Evolutionary conservation across 2,329 filamentous ascomycete species (phyloP).

Genomic region (Ampelomyces quisqualis): DNA sequence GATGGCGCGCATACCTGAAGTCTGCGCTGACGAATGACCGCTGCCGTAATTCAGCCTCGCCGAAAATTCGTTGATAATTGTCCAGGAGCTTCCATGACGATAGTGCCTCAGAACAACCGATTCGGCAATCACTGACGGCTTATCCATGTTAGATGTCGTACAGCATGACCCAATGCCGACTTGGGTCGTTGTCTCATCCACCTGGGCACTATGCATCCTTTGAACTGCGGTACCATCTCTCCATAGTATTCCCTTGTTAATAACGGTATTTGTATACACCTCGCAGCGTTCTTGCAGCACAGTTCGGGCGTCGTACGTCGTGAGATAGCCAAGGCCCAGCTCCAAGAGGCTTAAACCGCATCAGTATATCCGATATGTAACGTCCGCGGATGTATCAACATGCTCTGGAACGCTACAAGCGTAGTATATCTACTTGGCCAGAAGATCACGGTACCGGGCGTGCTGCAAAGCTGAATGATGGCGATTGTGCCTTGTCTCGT

Average conservation of each 20-base stretch:
- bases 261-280: too few species aligned
- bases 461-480: conserved; percentile 2
- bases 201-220: conserved; percentile 12
- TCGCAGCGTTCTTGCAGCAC: too few species aligned
- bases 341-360: too few species aligned
- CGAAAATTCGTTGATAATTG: conserved; percentile 10
- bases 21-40: conserved; percentile 13
- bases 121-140: conserved; percentile 11
- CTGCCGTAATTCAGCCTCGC: conserved; percentile 27
- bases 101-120: conserved; percentile 1
- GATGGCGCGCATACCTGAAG: conserved; percentile 28
- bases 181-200: conserved; percentile 8
- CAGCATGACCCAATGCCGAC: conserved; percentile 7
- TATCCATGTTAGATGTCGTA: conserved; percentile 9
- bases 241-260: neutral
- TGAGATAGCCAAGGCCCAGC: conserved; percentile 12
- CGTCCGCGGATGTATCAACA: neutral
- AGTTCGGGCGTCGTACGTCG: too few species aligned
- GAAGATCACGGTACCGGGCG: neutral
- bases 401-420: neutral
- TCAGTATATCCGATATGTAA: neutral
- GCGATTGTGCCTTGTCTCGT: conserved; percentile 13
- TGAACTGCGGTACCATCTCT: conserved; percentile 1
- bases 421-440: neutral
- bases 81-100: conserved; percentile 11